Percentiles rank a stretch among this genome's conserved stretches.
These are phyloP conservation scores for Geotrichum australiense DNA, from an alignment of 1,139 yeast genomes.

Conservation along the genomic window DNA sequence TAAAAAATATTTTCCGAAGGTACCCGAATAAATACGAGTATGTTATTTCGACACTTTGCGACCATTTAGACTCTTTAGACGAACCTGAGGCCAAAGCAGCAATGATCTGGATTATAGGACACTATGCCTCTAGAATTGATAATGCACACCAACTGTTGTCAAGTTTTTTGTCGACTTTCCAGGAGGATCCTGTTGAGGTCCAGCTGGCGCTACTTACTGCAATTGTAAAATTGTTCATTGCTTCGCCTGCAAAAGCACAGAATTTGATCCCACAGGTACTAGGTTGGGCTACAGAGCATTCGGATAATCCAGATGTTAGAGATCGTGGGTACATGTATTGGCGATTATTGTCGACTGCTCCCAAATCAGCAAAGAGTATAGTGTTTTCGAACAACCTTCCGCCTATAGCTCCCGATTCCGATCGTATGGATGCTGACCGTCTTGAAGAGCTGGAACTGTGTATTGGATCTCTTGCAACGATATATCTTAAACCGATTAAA, in stretches of 20 bases:
- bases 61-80: constrained; percentile 44
- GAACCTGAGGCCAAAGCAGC: constrained; percentile 79
- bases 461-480: constrained; percentile 76
- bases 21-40: constrained; percentile 53
- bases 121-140: constrained; percentile 49
- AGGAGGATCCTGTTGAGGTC: constrained; percentile 62
- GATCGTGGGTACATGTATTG: constrained; percentile 84
- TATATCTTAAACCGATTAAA: constrained; percentile 74
- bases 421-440: constrained; percentile 59
- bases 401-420: constrained; percentile 58
- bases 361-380: constrained; percentile 43
- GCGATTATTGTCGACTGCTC: constrained; percentile 58
- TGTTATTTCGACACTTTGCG: constrained; percentile 40
- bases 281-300: constrained; percentile 68
- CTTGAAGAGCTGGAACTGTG: constrained; percentile 77
- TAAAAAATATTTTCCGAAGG: constrained; percentile 68
- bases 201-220: constrained; percentile 73
- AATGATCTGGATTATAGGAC: constrained; percentile 79
- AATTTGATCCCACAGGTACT: constrained; percentile 51
- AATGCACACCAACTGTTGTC: constrained; percentile 44
- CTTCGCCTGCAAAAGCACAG: constrained; percentile 52
- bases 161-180: constrained; percentile 43
- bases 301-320: constrained; percentile 73
- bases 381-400: constrained; percentile 53
- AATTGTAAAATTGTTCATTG: constrained; percentile 59